A percentile compares a stretch with the other conserved stretches of the same genome.
These are phyloP conservation scores for Pythium aphanidermatum DNA, from an alignment of 352 stramenopile genomes.

Conservation along the genomic window DNA sequence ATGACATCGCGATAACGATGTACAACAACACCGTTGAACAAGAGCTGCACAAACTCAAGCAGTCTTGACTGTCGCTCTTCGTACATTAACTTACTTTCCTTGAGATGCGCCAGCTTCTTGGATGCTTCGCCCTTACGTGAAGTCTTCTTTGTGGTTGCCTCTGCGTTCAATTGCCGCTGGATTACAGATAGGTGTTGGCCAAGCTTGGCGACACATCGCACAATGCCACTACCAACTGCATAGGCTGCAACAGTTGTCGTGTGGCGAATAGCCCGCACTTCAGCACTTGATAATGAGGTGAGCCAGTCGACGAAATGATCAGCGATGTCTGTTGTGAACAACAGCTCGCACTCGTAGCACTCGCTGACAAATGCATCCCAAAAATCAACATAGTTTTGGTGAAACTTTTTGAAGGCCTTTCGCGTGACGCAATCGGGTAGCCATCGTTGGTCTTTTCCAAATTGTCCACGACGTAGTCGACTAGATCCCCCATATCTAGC, in stretches of 20 bases:
- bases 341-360: conserved; percentile 72
- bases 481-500: conserved; percentile 67
- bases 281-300: conserved; percentile 75
- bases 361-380: conserved; percentile 75
- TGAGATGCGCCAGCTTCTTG: conserved; percentile 53
- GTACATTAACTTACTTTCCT: conserved; percentile 65
- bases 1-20: conserved; percentile 93
- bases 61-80: conserved; percentile 51
- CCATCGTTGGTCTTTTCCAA: conserved; percentile 48
- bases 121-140: conserved; percentile 14
- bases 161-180: conserved; percentile 65
- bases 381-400: conserved; percentile 62
- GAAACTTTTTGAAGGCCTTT: conserved; percentile 59
- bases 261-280: conserved; percentile 78
- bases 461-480: conserved; percentile 58
- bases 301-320: conserved; percentile 76
- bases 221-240: conserved; percentile 57
- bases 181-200: conserved; percentile 59
- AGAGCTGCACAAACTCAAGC: conserved; percentile 46
- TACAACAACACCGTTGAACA: conserved; percentile 76
- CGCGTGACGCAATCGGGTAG: conserved; percentile 63
- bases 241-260: conserved; percentile 68
- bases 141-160: conserved; percentile 18
- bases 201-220: conserved; percentile 42
- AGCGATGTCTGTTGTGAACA: conserved; percentile 64